These are phyloP conservation scores for Cetradonia linearis DNA, from an alignment of 495 filamentous ascomycete species.

Conservation along the genomic window DNA sequence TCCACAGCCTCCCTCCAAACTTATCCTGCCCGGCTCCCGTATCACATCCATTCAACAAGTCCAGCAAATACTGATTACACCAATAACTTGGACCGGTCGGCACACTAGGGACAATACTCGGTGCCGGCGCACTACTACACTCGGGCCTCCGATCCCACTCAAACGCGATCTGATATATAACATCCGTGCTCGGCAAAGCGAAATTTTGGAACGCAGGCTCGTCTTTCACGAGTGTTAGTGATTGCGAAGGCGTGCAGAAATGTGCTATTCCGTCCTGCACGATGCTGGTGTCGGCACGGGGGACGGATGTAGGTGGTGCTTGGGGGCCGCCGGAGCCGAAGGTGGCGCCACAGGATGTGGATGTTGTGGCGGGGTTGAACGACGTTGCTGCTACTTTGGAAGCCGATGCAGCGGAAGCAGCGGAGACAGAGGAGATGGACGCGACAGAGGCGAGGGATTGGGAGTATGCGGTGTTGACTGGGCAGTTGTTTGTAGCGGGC, in stretches of 20 bases:
- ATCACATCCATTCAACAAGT: background rate
- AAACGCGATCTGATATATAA: background rate
- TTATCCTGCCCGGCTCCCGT: background rate
- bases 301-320: background rate
- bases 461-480: background rate
- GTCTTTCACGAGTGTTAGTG: background rate
- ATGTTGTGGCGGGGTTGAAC: background rate
- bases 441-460: background rate
- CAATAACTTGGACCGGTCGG: background rate
- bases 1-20: background rate
- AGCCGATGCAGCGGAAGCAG: background rate
- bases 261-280: background rate
- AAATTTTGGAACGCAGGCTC: background rate
- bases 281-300: background rate
- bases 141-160: background rate
- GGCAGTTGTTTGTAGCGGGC: background rate
- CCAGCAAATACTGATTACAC: background rate
- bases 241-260: background rate
- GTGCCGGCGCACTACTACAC: constrained; percentile 1
- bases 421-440: background rate
- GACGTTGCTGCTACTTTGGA: background rate
- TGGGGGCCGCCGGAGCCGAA: background rate
- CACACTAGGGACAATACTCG: background rate
- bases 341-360: background rate
- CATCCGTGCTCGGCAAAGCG: background rate